Percentiles rank a stretch among this genome's conserved stretches.
phyloP scores from a whole-genome alignment of 257 asterid species.

The Verbascum thapsus region DNA sequence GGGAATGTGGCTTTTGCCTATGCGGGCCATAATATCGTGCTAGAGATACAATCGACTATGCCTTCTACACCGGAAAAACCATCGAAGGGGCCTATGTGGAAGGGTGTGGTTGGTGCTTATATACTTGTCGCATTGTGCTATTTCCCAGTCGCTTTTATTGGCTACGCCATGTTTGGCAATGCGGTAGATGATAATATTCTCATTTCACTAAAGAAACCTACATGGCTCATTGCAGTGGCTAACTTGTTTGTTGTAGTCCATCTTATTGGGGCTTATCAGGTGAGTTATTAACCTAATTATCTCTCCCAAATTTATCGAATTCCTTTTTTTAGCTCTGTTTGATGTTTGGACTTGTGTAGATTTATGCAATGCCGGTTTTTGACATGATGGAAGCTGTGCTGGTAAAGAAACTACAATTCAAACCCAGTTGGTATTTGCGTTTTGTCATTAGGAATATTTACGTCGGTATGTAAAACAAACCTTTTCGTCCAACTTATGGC shows the following conservation, averaged over 20 bases:
- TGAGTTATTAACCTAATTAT: not conserved
- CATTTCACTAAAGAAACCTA: conserved; percentile 25
- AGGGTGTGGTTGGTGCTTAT: conserved; percentile 43
- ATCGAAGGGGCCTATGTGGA: conserved; percentile 47
- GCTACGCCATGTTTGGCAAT: conserved; percentile 38
- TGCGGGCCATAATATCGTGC: conserved; percentile 43
- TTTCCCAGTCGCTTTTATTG: conserved; percentile 43
- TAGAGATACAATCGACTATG: conserved; percentile 46
- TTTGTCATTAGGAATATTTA: conserved; percentile 37
- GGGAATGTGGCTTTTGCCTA: conserved; percentile 44
- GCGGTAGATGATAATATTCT: conserved; percentile 29
- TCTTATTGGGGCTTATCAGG: conserved; percentile 49
- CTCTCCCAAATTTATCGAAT: no score
- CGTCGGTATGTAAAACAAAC: conserved; percentile 40
- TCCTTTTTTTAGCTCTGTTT: no score
- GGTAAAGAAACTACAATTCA: conserved; percentile 40
- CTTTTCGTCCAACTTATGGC: not conserved
- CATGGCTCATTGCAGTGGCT: conserved; percentile 46
- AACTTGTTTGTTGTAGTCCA: conserved; percentile 46
- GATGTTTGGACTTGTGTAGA: conserved; percentile 19
- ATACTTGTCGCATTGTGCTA: conserved; percentile 41
- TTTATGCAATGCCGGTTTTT: conserved; percentile 50
- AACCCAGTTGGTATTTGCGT: conserved; percentile 34
- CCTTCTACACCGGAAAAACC: conserved; percentile 42
- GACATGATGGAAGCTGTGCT: conserved; percentile 51